These are phyloP conservation scores for Colletotrichum sojae DNA, from an alignment of 2,329 filamentous ascomycete species.

Conservation along the genomic window DNA sequence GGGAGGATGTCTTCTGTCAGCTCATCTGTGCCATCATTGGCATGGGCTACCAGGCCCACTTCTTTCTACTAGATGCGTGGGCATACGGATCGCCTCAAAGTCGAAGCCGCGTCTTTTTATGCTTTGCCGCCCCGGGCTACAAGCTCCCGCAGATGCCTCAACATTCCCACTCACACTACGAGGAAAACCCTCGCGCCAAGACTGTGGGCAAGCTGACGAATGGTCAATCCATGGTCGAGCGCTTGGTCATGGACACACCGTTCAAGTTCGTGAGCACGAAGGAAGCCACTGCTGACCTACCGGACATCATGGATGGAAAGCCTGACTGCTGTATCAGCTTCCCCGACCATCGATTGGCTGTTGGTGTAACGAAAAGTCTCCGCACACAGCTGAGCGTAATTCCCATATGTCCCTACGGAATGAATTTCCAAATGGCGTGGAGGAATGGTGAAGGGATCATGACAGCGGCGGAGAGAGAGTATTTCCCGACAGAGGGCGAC, in stretches of 20 bases:
- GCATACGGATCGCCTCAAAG: conserved; percentile 76
- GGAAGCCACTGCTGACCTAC: conserved; percentile 73
- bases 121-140: conserved; percentile 77
- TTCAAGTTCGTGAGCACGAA: conserved; percentile 70
- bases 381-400: conserved; percentile 69
- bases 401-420: conserved; percentile 70
- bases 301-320: conserved; percentile 72
- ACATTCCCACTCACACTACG: conserved; percentile 75
- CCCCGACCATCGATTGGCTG: conserved; percentile 76
- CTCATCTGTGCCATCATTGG: conserved; percentile 81
- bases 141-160: conserved; percentile 68
- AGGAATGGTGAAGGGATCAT: conserved; percentile 54
- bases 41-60: conserved; percentile 81
- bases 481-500: conserved; percentile 53
- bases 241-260: conserved; percentile 66
- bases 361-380: conserved; percentile 54
- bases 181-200: conserved; percentile 40
- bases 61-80: conserved; percentile 79
- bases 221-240: conserved; percentile 70
- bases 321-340: conserved; percentile 72
- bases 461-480: conserved; percentile 53
- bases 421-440: conserved; percentile 66
- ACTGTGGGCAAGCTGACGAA: conserved; percentile 73
- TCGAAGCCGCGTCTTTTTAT: conserved; percentile 78
- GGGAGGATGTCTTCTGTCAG: conserved; percentile 79